These are phyloP conservation scores for Tarenaya hassleriana DNA, from an alignment of 345 rosid species.

Conservation along the genomic window DNA sequence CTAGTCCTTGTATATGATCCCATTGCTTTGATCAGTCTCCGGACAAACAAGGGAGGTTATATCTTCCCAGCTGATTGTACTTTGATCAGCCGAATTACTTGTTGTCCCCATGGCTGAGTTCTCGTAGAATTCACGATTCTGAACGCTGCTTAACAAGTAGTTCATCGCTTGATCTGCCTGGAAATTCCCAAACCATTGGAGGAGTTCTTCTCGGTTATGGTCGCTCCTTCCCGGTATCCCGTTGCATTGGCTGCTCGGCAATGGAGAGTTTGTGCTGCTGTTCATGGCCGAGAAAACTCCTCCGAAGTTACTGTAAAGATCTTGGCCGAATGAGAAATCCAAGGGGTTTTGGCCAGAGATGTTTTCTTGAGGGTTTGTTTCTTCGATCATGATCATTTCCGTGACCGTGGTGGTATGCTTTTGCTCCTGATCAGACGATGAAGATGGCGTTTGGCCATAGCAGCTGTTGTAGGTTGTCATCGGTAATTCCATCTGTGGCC, in stretches of 20 bases:
- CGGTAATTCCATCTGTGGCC: conserved; percentile 17
- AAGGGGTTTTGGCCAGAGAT: conserved; percentile 22
- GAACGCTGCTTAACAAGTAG: conserved; percentile 21
- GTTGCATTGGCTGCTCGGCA: conserved; percentile 23
- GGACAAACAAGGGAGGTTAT: conserved; percentile 42
- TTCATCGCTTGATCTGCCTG: conserved; percentile 25
- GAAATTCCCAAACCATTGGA: conserved; percentile 35
- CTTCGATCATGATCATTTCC: conserved; percentile 28
- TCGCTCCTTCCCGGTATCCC: conserved; percentile 13
- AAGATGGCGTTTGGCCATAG: conserved; percentile 21
- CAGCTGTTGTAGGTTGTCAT: background rate
- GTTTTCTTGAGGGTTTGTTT: conserved; percentile 16
- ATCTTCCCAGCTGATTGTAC: conserved; percentile 50
- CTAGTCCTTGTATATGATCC: conserved; percentile 15
- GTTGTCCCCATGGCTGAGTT: conserved; percentile 30
- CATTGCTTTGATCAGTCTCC: conserved; percentile 24
- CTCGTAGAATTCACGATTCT: conserved; percentile 19
- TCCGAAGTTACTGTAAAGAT: conserved; percentile 24
- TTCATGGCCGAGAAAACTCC: conserved; percentile 24
- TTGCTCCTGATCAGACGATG: conserved; percentile 20
- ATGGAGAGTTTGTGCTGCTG: conserved; percentile 32
- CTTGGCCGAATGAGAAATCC: conserved; percentile 34
- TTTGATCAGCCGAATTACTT: conserved; percentile 46
- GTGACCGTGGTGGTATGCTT: conserved; percentile 24
- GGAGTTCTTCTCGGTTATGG: conserved; percentile 25